Evolutionary conservation across 805 yeast species (phyloP).

Genomic region (Metschnikowia aberdeeniae): DNA sequence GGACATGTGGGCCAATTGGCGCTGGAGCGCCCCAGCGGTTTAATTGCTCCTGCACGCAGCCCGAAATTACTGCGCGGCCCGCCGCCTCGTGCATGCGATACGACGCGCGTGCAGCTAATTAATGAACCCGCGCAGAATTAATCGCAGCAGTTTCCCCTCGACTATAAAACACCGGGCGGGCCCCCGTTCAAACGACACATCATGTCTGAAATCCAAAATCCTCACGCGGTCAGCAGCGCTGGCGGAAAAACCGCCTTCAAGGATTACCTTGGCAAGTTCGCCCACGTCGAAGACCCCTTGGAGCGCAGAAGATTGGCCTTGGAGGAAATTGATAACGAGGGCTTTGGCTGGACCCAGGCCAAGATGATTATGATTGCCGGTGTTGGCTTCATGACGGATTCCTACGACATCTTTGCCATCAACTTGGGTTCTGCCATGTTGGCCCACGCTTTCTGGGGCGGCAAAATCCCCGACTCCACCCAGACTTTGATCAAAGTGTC

Average conservation of each 20-base stretch:
- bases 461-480: constrained; percentile 65
- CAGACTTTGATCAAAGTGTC: constrained; percentile 77
- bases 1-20: too few relatives aligned
- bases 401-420: constrained; percentile 90
- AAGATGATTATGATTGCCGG: constrained; percentile 83
- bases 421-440: constrained; percentile 79
- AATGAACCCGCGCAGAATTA: constrained; percentile 1
- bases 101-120: constrained; percentile 6
- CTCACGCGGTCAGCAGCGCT: constrained; percentile 18
- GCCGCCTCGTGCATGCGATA: constrained; percentile 4
- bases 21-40: too few relatives aligned
- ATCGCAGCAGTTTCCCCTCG: constrained; percentile 3
- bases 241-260: constrained; percentile 90
- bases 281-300: constrained; percentile 78
- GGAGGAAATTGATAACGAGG: constrained; percentile 76
- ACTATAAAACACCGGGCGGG: neutral
- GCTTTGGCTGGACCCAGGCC: constrained; percentile 78
- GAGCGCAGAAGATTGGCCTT: constrained; percentile 84
- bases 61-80: constrained; percentile 1
- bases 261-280: constrained; percentile 73
- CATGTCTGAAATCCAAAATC: constrained; percentile 25
- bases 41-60: neutral
- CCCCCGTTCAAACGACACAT: neutral
- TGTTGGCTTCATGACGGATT: constrained; percentile 90
- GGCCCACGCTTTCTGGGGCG: constrained; percentile 68